These are phyloP conservation scores for Collariella sp. DNA, from an alignment of 495 filamentous ascomycete species.

Conservation along the genomic window DNA sequence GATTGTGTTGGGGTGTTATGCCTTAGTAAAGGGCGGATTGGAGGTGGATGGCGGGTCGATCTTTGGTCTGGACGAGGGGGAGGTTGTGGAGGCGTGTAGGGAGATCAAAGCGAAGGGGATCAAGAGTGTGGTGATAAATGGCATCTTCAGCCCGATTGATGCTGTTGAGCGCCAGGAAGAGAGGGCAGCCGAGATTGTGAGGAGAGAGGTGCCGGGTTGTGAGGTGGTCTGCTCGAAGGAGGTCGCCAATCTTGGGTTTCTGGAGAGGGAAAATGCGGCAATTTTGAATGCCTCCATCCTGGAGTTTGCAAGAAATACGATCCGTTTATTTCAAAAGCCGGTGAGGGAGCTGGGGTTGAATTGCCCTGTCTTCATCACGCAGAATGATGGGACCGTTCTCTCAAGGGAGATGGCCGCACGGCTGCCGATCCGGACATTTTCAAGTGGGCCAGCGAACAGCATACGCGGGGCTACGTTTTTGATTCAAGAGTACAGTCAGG, in stretches of 20 bases:
- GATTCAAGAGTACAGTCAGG: conserved; percentile 15
- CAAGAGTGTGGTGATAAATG: conserved; percentile 45
- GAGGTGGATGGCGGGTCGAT: conserved; percentile 45
- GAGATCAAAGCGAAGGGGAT: conserved; percentile 40
- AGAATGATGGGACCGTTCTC: conserved; percentile 49
- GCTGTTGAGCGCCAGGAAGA: conserved; percentile 41
- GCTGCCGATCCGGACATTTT: conserved; percentile 48
- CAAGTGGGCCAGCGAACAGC: conserved; percentile 47
- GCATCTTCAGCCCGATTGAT: conserved; percentile 52
- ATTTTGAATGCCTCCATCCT: conserved; percentile 49
- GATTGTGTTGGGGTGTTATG: conserved; percentile 40
- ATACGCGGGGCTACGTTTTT: conserved; percentile 50
- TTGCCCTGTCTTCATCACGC: conserved; percentile 48
- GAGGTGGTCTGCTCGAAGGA: conserved; percentile 42
- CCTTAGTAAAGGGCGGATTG: conserved; percentile 39
- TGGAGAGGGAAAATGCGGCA: conserved; percentile 50
- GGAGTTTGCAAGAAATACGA: conserved; percentile 41
- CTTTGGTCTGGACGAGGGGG: conserved; percentile 36
- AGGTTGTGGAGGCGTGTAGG: conserved; percentile 35
- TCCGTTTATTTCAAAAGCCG: conserved; percentile 39
- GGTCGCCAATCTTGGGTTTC: conserved; percentile 18
- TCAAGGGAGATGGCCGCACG: conserved; percentile 38
- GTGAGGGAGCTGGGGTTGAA: conserved; percentile 38
- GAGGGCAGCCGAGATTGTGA: conserved; percentile 36
- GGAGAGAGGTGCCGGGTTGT: conserved; percentile 34